These are phyloP conservation scores for Arxiozyma slooffiae DNA, from an alignment of 1,139 yeast species.

Conservation along the genomic window DNA sequence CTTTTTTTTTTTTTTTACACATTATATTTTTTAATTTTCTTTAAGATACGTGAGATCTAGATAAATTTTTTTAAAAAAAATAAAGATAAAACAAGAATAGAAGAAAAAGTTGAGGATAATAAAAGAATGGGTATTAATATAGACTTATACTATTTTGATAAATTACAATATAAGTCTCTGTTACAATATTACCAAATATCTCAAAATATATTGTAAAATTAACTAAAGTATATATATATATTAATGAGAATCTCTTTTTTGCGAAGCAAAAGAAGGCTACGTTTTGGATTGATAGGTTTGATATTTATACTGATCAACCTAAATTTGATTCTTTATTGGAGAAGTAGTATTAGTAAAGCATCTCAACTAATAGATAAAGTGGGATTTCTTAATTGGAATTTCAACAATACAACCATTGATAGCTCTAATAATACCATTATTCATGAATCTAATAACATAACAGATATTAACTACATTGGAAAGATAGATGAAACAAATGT, in stretches of 20 bases:
- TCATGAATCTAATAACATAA: background rate
- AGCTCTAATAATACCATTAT: background rate
- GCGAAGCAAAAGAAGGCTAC: background rate
- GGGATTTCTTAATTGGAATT: background rate
- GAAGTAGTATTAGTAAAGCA: background rate
- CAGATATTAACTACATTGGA: background rate
- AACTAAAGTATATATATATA: background rate
- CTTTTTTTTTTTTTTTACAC: background rate
- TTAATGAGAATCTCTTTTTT: background rate
- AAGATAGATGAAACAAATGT: background rate
- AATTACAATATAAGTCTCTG: no score
- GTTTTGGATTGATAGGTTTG: background rate
- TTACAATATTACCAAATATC: no score
- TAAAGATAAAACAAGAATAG: no score
- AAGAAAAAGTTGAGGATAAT: background rate
- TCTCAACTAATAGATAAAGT: background rate
- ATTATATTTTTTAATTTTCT: no score
- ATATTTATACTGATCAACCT: background rate
- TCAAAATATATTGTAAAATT: no score
- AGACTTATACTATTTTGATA: no score
- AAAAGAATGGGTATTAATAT: no score
- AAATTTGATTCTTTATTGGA: background rate
- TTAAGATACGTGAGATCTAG: background rate
- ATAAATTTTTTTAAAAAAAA: no score
- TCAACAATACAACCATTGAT: background rate